phyloP scores from a whole-genome alignment of 495 filamentous ascomycete genomes.

The Daldinia grandis region DNA sequence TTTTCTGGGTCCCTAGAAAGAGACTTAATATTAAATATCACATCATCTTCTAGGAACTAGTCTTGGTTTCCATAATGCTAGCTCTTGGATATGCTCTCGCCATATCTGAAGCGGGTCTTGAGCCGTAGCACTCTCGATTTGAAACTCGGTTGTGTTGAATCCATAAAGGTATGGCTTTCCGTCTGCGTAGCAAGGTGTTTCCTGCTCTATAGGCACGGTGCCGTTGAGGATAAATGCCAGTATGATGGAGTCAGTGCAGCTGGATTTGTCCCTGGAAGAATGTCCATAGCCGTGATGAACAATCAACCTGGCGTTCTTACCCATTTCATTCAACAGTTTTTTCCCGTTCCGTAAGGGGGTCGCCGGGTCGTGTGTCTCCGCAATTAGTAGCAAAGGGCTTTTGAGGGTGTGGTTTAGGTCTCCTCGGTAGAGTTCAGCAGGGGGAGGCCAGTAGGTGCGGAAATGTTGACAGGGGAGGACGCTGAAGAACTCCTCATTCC shows the following conservation, averaged over 20 bases:
- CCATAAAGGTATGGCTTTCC: conserved; percentile 56
- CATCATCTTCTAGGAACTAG: conserved; percentile 21
- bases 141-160: conserved; percentile 11
- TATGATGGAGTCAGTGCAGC: conserved; percentile 52
- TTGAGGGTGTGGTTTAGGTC: conserved; percentile 53
- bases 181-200: conserved; percentile 54
- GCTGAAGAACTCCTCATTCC: conserved; percentile 53
- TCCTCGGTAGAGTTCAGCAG: conserved; percentile 55
- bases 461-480: conserved; percentile 57
- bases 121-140: neutral
- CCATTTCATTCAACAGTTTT: conserved; percentile 54
- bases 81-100: conserved; percentile 44
- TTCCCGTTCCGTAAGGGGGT: conserved; percentile 58
- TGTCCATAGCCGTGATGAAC: conserved; percentile 60
- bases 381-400: conserved; percentile 54
- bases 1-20: neutral
- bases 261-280: conserved; percentile 51
- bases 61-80: conserved; percentile 36
- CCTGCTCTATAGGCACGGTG: conserved; percentile 46
- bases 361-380: conserved; percentile 58
- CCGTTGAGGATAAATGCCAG: conserved; percentile 51
- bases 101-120: conserved; percentile 41
- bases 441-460: conserved; percentile 52
- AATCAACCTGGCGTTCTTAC: conserved; percentile 53
- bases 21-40: neutral